phyloP scores from a whole-genome alignment of 371 early-diverging fungal genomes.

The Circinella umbellata region DNA sequence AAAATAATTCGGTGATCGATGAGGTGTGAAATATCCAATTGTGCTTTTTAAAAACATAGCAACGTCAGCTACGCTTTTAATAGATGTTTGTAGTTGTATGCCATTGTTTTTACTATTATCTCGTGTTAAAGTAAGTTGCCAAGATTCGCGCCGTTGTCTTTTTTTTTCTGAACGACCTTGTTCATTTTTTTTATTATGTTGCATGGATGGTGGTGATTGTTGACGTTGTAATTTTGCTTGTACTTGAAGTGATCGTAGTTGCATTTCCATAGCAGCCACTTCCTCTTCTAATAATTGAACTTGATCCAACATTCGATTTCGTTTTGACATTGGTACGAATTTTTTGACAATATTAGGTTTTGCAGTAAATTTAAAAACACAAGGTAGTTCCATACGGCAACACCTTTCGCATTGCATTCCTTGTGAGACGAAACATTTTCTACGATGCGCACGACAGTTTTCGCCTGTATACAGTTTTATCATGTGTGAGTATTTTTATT shows the following conservation, averaged over 20 bases:
- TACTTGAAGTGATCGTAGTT: conserved; percentile 26
- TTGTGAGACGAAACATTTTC: conserved; percentile 43
- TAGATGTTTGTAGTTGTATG: conserved; percentile 34
- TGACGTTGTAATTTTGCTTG: conserved; percentile 7
- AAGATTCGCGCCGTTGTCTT: conserved; percentile 12
- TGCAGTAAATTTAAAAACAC: conserved; percentile 42
- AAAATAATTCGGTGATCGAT: conserved; percentile 34
- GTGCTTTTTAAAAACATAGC: conserved; percentile 28
- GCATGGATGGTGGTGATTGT: neutral
- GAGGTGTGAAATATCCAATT: conserved; percentile 30
- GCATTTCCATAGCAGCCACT: conserved; percentile 33
- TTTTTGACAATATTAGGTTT: conserved; percentile 43
- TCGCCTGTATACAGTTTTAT: conserved; percentile 31
- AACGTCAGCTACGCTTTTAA: conserved; percentile 36
- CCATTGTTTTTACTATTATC: conserved; percentile 26
- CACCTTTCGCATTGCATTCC: conserved; percentile 47
- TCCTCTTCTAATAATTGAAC: conserved; percentile 39
- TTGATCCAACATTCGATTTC: conserved; percentile 38
- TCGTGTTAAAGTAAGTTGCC: conserved; percentile 33
- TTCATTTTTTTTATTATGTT: neutral
- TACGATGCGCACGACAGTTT: conserved; percentile 52
- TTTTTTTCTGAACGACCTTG: conserved; percentile 11
- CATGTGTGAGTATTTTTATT: too few species aligned
- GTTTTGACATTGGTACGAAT: conserved; percentile 35
- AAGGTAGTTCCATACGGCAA: conserved; percentile 37